phyloP scores from a whole-genome alignment of 2,329 filamentous ascomycete genomes.

The Monosporascus sp. region DNA sequence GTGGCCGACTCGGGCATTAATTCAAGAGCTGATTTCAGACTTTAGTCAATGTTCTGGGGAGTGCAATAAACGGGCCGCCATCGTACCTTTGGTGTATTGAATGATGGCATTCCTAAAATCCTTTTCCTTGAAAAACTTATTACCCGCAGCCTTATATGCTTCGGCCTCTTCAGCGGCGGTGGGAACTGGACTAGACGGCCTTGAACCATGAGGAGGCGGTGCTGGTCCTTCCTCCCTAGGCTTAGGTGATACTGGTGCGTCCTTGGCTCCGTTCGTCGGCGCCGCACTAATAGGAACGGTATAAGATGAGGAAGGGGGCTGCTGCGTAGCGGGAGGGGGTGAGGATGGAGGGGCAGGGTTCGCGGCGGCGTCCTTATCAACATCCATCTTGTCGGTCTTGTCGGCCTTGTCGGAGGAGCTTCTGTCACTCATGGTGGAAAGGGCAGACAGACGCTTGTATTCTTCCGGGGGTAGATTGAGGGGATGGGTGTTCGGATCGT shows the following conservation, averaged over 20 bases:
- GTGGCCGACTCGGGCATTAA: slow-evolving; percentile 80
- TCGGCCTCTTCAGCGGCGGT: slow-evolving; percentile 71
- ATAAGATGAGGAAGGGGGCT: slow-evolving; percentile 34
- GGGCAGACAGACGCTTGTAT: slow-evolving; percentile 67
- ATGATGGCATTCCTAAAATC: slow-evolving; percentile 84
- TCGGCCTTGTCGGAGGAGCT: slow-evolving; percentile 38
- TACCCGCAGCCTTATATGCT: slow-evolving; percentile 84
- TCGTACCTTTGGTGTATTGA: slow-evolving; percentile 88
- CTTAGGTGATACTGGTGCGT: slow-evolving; percentile 37
- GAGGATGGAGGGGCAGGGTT: slow-evolving; percentile 45
- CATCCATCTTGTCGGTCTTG: slow-evolving; percentile 53
- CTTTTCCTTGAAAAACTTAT: slow-evolving; percentile 94
- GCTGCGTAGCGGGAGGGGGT: slow-evolving; percentile 45
- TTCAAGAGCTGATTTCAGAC: slow-evolving; percentile 69
- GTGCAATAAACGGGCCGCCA: slow-evolving; percentile 3
- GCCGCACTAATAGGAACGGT: slow-evolving; percentile 44
- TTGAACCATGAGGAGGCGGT: slow-evolving; percentile 68
- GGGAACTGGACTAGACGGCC: slow-evolving; percentile 52
- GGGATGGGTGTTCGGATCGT: slow-evolving; percentile 72
- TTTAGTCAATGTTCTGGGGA: slow-evolving; percentile 7
- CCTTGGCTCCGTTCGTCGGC: slow-evolving; percentile 38
- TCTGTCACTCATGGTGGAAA: slow-evolving; percentile 57
- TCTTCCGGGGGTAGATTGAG: slow-evolving; percentile 88
- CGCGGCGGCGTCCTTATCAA: slow-evolving; percentile 61
- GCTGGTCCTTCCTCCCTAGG: slow-evolving; percentile 50